phyloP scores from a whole-genome alignment of 2,329 filamentous ascomycete genomes.

The Acephala macrosclerotiorum region DNA sequence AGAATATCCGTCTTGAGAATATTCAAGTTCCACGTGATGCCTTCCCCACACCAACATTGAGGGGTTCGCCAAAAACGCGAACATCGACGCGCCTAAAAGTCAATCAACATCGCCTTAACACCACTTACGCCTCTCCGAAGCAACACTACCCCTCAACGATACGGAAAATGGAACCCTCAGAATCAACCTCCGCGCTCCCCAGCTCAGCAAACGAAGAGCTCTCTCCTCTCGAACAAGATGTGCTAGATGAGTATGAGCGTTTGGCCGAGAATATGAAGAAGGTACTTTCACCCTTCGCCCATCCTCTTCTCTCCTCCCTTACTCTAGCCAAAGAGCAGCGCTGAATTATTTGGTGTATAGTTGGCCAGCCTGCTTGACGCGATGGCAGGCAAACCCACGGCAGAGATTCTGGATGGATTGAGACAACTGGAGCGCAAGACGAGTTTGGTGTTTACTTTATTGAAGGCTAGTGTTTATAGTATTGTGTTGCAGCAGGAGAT shows the following conservation, averaged over 20 bases:
- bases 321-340: not conserved
- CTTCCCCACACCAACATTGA: not conserved
- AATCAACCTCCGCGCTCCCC: constrained; percentile 23
- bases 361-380: constrained; percentile 66
- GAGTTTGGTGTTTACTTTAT: constrained; percentile 89
- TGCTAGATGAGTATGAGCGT: constrained; percentile 91
- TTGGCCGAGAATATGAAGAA: constrained; percentile 91
- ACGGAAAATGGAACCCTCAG: constrained; percentile 32
- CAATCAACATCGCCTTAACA: not conserved
- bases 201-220: constrained; percentile 58
- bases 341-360: constrained; percentile 46
- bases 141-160: not conserved
- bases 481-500: constrained; percentile 99
- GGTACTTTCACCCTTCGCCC: constrained; percentile 53
- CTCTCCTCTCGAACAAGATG: constrained; percentile 86
- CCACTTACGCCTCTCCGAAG: not conserved
- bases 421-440: constrained; percentile 93
- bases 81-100: not conserved
- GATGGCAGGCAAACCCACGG: constrained; percentile 75
- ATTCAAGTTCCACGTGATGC: not conserved
- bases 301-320: too few relatives aligned
- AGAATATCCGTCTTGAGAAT: too few relatives aligned
- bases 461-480: constrained; percentile 98
- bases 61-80: constrained; percentile 9
- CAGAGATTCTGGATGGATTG: constrained; percentile 85